Base-by-base conservation (phyloP, 192 early-diverging fungal species). In the Backusella parvicylindrica region DNA sequence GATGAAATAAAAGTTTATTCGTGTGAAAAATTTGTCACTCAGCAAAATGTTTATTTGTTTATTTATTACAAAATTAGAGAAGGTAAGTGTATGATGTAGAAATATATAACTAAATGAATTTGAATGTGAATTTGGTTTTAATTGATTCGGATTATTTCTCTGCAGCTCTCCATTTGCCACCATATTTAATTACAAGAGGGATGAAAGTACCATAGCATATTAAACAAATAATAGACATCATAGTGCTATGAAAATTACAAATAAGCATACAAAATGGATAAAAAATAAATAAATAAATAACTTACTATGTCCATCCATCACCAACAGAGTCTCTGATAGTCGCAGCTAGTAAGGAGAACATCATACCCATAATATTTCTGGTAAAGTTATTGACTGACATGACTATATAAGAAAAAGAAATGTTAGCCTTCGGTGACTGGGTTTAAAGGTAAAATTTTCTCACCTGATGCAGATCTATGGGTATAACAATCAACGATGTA, bases 261-360 rank as follows among this genome's bases (percentile, higher is more conserved):
- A 18, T 26, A 33, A 64, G 13, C 21, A 30, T 32, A 6, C 26
- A 9, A 0, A 40, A 2, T 38, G 18, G 30, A 21, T 28, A 28
- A 38, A n/a, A 40, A 63, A 32, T 1, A 30, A 33, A 1, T 8
- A 23, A 21, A n/a, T 3, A 16, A 32, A 37, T 43, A 23, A 74
- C 75, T 77, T 77, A 77, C 75, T 77, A 77, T 41, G 75, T 71
- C 68, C 68, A 71, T 23, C 69, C 75, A 60, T 77, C 69, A 21
- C 75, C 75, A 11, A 77, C 5, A 23, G 41, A 15, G 6, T 41
- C 21, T 43, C 70, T 30, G 18, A 77, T 63, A n/a, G 30, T 41
- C 23, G 8, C 69, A 18, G 75, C 75, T 26, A 71, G 26, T 36
- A 77, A 31, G 1, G 75, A 77, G 33, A 77, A 77, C 28, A 77